phyloP scores from a whole-genome alignment of 495 filamentous ascomycete species.

The Annulohypoxylon nitens region DNA sequence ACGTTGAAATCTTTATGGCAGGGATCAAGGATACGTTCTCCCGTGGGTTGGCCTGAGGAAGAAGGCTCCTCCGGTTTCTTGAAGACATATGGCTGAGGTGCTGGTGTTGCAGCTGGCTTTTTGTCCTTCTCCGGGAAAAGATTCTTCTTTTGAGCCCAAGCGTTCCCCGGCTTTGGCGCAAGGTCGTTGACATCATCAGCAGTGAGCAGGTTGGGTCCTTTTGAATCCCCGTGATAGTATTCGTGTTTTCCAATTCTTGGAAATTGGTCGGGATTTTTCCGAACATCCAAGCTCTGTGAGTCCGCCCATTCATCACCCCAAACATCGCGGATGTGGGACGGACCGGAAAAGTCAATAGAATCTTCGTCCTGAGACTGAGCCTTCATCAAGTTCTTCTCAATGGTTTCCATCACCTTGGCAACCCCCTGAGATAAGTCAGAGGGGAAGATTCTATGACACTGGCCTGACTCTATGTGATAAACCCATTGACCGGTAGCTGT shows the following conservation, averaged over 20 bases:
- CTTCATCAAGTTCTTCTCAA: slow-evolving; percentile 29
- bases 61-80: slow-evolving; percentile 16
- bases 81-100: slow-evolving; percentile 20
- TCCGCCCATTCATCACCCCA: slow-evolving; percentile 31
- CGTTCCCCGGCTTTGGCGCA: slow-evolving; percentile 22
- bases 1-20: slow-evolving; percentile 49
- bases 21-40: slow-evolving; percentile 48
- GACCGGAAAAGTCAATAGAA: slow-evolving; percentile 18
- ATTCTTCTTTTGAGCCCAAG: slow-evolving; percentile 41
- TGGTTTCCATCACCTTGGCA: slow-evolving; percentile 20
- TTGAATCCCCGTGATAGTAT: slow-evolving; percentile 12
- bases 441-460: slow-evolving; percentile 41
- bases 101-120: background rate
- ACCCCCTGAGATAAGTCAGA: slow-evolving; percentile 36
- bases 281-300: slow-evolving; percentile 10
- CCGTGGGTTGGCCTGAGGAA: slow-evolving; percentile 7
- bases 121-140: slow-evolving; percentile 35
- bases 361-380: too few species aligned
- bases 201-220: slow-evolving; percentile 26
- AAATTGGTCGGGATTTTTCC: slow-evolving; percentile 8
- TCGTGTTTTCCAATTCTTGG: slow-evolving; percentile 21
- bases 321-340: slow-evolving; percentile 27
- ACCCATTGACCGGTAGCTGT: slow-evolving; percentile 33
- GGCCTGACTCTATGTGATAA: slow-evolving; percentile 48
- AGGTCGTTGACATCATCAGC: slow-evolving; percentile 12